Conservation (phyloP, 208 protist genomes). For the Trypanosoma mega region DNA sequence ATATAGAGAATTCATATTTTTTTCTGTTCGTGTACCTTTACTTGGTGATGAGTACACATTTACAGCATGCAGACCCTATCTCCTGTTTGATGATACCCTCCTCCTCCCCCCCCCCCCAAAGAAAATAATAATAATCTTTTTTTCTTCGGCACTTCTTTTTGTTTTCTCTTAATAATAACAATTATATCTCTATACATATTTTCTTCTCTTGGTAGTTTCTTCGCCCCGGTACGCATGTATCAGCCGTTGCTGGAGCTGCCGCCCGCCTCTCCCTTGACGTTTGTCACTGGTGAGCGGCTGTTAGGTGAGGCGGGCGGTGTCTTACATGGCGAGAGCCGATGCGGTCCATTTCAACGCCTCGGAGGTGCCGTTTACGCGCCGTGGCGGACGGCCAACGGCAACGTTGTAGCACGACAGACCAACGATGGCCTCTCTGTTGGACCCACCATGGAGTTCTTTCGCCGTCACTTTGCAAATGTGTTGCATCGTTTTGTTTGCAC, state of each 20-base stretch:
- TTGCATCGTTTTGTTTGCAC: constrained; percentile 23
- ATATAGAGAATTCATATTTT: no score
- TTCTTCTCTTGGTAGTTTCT: background rate
- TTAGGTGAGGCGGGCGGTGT: constrained; percentile 65
- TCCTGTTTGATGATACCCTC: no score
- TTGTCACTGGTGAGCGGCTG: constrained; percentile 38
- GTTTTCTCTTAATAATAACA: no score
- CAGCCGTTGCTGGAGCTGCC: constrained; percentile 64
- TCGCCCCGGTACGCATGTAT: constrained; percentile 40
- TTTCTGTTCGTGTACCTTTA: no score
- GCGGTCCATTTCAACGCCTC: constrained; percentile 36
- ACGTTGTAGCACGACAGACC: constrained; percentile 26
- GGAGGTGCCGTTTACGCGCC: constrained; percentile 58
- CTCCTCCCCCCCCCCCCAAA: no score
- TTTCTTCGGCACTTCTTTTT: no score
- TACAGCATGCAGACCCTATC: no score
- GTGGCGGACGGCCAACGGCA: constrained; percentile 41
- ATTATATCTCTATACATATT: constrained; percentile 2
- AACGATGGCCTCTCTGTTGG: background rate
- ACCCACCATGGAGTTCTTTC: background rate
- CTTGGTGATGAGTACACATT: no score
- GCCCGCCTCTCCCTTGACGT: constrained; percentile 29
- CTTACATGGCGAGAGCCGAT: constrained; percentile 48
- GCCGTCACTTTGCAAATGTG: background rate
- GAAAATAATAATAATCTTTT: no score